phyloP scores from a whole-genome alignment of 768 basidiomycete genomes.

The Cystobasidium tubakii region DNA sequence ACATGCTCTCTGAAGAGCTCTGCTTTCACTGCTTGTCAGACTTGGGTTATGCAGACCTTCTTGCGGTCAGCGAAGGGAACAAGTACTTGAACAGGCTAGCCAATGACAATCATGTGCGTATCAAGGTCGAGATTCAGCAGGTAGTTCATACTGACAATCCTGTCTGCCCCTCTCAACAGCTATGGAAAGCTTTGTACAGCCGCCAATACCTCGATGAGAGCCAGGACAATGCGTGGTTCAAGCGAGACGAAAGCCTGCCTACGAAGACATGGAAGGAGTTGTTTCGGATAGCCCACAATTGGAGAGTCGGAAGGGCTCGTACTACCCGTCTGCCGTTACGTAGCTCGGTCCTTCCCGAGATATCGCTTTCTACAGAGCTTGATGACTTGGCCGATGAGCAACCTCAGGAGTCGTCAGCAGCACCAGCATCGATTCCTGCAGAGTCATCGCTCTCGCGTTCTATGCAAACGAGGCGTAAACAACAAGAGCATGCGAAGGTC shows the following conservation, averaged over 20 bases:
- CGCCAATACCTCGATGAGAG: background rate
- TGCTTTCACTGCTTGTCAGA: constrained; percentile 14
- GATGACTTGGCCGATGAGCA: constrained; percentile 22
- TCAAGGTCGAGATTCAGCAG: no score
- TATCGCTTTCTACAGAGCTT: background rate
- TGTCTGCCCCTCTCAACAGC: constrained; percentile 2
- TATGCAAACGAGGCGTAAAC: background rate
- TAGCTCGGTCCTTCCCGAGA: constrained; percentile 11
- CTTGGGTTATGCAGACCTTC: background rate
- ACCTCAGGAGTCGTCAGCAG: background rate
- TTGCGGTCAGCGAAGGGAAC: background rate
- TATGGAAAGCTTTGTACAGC: constrained; percentile 17
- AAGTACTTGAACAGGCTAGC: constrained; percentile 17
- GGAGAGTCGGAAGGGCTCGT: constrained; percentile 23
- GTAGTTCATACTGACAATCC: background rate
- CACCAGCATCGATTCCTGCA: background rate
- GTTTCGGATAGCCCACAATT: constrained; percentile 22
- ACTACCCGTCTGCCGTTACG: constrained; percentile 27
- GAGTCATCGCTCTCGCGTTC: background rate
- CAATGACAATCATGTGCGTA: constrained; percentile 28
- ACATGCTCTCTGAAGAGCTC: constrained; percentile 28
- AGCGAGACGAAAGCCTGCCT: constrained; percentile 3
- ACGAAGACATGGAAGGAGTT: constrained; percentile 34
- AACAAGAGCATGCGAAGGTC: background rate
- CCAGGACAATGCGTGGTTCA: background rate